phyloP scores from a whole-genome alignment of 164 flowering plant species.

The Magnolia changhungtana region DNA sequence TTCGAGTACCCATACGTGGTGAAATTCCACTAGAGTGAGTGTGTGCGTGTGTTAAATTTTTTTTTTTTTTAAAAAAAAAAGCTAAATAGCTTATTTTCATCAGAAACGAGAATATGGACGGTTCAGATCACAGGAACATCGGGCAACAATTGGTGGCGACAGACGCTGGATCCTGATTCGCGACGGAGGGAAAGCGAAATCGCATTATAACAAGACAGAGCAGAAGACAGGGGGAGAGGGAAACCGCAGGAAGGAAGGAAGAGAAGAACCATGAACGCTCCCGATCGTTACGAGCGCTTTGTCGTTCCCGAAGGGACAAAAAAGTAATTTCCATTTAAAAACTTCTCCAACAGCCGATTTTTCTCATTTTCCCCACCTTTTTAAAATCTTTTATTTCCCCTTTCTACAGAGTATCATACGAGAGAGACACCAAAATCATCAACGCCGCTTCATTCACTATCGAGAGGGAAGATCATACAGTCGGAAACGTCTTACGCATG shows the following conservation, averaged over 20 bases:
- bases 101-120: no score
- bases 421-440: conserved; percentile 97
- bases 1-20: no score
- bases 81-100: no score
- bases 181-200: background rate
- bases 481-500: conserved; percentile 95
- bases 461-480: conserved; percentile 94
- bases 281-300: conserved; percentile 87
- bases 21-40: no score
- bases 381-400: background rate
- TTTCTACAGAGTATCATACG: conserved; percentile 74
- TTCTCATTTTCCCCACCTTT: background rate
- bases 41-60: no score
- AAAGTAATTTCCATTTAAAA: conserved; percentile 38
- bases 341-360: no score
- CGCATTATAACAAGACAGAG: background rate
- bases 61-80: no score
- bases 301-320: conserved; percentile 94
- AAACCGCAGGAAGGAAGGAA: background rate
- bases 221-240: background rate
- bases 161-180: background rate
- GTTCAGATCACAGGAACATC: background rate
- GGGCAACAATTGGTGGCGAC: background rate
- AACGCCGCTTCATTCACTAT: conserved; percentile 93
- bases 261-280: conserved; percentile 64